These are phyloP conservation scores for Grigorovia jiainica DNA, from an alignment of 805 yeast genomes.

Conservation along the genomic window DNA sequence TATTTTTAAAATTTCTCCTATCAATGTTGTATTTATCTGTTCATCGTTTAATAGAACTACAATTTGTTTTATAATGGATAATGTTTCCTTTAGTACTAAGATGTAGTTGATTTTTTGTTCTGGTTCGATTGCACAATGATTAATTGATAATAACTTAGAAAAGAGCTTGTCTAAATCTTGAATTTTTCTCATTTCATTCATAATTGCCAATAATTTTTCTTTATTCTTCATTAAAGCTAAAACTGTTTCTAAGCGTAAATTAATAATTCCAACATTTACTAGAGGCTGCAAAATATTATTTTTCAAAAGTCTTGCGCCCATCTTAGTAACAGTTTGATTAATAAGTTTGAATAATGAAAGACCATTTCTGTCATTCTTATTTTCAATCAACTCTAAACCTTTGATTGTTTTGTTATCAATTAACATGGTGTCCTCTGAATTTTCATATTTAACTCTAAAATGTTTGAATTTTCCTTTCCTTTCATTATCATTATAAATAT, in stretches of 20 bases:
- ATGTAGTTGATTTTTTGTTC: slow-evolving; percentile 35
- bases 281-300: slow-evolving; percentile 40
- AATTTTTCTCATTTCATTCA: slow-evolving; percentile 19
- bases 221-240: slow-evolving; percentile 25
- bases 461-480: slow-evolving; percentile 16
- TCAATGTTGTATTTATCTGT: slow-evolving; percentile 9
- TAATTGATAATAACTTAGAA: slow-evolving; percentile 27
- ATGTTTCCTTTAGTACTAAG: slow-evolving; percentile 32
- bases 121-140: slow-evolving; percentile 17
- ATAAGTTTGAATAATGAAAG: slow-evolving; percentile 30
- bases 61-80: slow-evolving; percentile 17
- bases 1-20: slow-evolving; percentile 25
- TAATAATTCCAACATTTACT: slow-evolving; percentile 30
- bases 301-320: slow-evolving; percentile 37
- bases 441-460: slow-evolving; percentile 31
- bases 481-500: neutral
- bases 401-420: slow-evolving; percentile 33
- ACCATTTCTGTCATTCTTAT: slow-evolving; percentile 23
- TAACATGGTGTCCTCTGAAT: slow-evolving; percentile 34
- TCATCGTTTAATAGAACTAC: slow-evolving; percentile 8
- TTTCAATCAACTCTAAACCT: slow-evolving; percentile 33
- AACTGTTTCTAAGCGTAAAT: slow-evolving; percentile 31
- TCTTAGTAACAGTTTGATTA: slow-evolving; percentile 34
- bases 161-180: slow-evolving; percentile 37
- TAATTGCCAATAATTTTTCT: slow-evolving; percentile 8